These are phyloP conservation scores for Boletus pseudo-olivaceus DNA, from an alignment of 768 basidiomycete species.

Conservation along the genomic window DNA sequence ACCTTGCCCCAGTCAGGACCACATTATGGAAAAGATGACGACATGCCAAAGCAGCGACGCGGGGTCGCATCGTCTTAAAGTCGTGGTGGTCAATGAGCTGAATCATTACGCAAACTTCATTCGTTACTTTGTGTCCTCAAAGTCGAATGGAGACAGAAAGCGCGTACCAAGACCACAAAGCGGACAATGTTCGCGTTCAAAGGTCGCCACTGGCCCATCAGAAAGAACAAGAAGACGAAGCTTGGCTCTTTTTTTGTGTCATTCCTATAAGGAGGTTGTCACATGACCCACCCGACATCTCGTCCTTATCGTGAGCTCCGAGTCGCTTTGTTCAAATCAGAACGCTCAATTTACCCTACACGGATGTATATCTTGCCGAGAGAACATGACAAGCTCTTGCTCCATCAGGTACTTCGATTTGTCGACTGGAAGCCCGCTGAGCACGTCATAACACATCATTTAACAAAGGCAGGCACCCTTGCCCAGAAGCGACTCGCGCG, in stretches of 20 bases:
- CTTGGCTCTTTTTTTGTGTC: neutral
- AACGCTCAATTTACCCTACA: neutral
- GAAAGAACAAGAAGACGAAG: neutral
- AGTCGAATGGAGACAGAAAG: constrained; percentile 9
- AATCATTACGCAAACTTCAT: neutral
- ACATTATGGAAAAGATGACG: constrained; percentile 18
- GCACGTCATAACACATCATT: neutral
- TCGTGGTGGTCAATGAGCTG: neutral
- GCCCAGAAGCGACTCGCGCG: constrained; percentile 94
- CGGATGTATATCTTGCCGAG: constrained; percentile 72
- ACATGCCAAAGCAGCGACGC: constrained; percentile 2
- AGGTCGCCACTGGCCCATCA: constrained; percentile 4
- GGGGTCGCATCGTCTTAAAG: neutral
- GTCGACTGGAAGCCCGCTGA: neutral
- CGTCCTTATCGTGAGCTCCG: constrained; percentile 12
- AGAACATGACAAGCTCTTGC: constrained; percentile 70
- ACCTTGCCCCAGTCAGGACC: neutral
- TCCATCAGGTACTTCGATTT: constrained; percentile 53
- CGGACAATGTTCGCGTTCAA: neutral
- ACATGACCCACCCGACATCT: constrained; percentile 6
- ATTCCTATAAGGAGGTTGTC: constrained; percentile 2
- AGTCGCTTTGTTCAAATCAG: neutral
- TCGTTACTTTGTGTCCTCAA: constrained; percentile 6
- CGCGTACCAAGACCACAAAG: neutral
- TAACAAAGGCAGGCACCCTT: constrained; percentile 71